These are phyloP conservation scores for Elsinoe australis DNA, from an alignment of 2,329 filamentous ascomycete genomes.

Conservation along the genomic window DNA sequence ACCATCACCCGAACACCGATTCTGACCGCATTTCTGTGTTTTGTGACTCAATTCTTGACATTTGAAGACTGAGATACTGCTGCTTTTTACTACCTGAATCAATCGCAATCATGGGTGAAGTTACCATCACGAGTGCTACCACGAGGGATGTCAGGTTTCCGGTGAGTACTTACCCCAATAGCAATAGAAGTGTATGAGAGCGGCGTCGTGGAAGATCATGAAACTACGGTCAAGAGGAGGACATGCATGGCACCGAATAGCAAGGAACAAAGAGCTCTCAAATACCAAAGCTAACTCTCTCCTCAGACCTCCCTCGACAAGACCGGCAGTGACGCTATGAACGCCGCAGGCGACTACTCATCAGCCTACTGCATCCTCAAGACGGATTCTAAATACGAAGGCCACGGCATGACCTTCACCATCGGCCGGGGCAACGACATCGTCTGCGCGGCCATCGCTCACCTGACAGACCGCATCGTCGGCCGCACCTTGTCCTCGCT, in stretches of 20 bases:
- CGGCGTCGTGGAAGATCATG: too few relatives aligned
- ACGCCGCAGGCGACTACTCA: conserved; percentile 86
- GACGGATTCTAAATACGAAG: conserved; percentile 63
- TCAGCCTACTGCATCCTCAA: conserved; percentile 88
- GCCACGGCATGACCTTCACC: conserved; percentile 81
- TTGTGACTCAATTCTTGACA: neutral
- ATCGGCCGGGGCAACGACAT: conserved; percentile 89
- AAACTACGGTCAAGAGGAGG: too few relatives aligned
- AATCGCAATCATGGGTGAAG: conserved; percentile 20
- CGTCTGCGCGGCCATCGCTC: conserved; percentile 74
- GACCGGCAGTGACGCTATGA: conserved; percentile 96
- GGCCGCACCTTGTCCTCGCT: conserved; percentile 70
- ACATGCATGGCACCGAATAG: neutral
- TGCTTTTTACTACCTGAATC: neutral
- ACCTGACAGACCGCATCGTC: conserved; percentile 67
- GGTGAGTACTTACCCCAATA: conserved; percentile 26
- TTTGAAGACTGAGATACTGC: neutral
- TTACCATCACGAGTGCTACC: conserved; percentile 40
- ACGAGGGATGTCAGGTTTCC: conserved; percentile 46
- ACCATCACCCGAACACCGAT: neutral
- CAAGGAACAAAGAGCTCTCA: conserved; percentile 1
- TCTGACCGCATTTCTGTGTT: neutral
- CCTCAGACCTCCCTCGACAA: conserved; percentile 77
- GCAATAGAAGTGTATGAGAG: too few relatives aligned
- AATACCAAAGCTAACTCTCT: conserved; percentile 9